phyloP scores from a whole-genome alignment of 1,284 basidiomycete genomes.

The Pascua guehoae region DNA sequence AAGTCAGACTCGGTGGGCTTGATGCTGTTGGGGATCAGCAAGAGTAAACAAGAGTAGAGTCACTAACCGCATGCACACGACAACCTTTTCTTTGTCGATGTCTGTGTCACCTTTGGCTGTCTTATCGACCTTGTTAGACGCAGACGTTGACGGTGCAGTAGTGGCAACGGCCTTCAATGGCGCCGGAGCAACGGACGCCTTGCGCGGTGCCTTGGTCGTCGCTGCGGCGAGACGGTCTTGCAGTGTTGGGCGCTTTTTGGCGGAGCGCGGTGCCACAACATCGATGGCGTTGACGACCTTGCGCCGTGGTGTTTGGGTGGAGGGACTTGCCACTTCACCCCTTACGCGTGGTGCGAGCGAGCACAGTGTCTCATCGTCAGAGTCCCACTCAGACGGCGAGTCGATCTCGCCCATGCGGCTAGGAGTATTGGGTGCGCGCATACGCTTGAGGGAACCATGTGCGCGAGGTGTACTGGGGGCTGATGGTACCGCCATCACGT shows the following conservation, averaged over 20 bases:
- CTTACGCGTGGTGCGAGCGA: not conserved
- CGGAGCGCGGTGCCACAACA: constrained; percentile 7
- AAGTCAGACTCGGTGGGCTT: constrained; percentile 42
- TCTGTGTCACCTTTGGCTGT: not conserved
- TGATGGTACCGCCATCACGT: not conserved
- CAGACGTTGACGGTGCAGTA: not conserved
- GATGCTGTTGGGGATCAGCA: constrained; percentile 27
- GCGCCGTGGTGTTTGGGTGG: constrained; percentile 9
- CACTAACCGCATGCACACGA: constrained; percentile 46
- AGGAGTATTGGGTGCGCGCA: not conserved
- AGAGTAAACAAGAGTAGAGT: not conserved
- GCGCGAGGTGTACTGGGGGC: not conserved
- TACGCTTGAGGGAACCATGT: constrained; percentile 3
- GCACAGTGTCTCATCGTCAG: not conserved
- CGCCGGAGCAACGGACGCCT: constrained; percentile 2
- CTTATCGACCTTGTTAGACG: not conserved
- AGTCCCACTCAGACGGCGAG: not conserved
- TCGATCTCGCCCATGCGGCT: constrained; percentile 10
- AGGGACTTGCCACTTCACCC: not conserved
- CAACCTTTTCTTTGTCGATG: constrained; percentile 36
- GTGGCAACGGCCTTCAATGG: not conserved
- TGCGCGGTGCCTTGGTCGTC: constrained; percentile 4
- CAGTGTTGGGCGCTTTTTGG: constrained; percentile 29
- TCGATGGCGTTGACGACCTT: constrained; percentile 20
- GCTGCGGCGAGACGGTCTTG: constrained; percentile 24